Conservation (phyloP, 2,329 filamentous ascomycete species). For the Colletotrichum sp. region DNA sequence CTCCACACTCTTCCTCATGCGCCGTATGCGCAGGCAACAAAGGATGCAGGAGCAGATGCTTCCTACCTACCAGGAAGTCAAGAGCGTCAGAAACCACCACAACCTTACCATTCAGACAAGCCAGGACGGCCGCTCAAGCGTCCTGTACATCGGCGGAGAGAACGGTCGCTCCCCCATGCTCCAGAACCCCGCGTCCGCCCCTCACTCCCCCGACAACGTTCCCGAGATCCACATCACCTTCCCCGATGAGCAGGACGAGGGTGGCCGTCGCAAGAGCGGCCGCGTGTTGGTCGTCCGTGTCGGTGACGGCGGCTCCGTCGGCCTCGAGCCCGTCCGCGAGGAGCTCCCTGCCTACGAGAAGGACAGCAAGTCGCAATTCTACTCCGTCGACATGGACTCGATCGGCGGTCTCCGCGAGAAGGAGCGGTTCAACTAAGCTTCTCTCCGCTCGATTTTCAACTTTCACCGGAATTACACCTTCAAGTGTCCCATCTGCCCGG, state of each 20-base stretch:
- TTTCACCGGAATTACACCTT: not conserved
- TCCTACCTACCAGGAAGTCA: constrained; percentile 72
- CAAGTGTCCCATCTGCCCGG: constrained; percentile 8
- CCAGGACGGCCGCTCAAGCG: constrained; percentile 63
- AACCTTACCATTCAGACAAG: constrained; percentile 64
- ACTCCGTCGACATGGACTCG: constrained; percentile 91
- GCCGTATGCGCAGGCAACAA: constrained; percentile 63
- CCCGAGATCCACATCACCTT: constrained; percentile 99
- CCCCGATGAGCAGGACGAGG: constrained; percentile 90
- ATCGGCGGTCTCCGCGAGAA: constrained; percentile 97
- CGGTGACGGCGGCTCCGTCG: constrained; percentile 83
- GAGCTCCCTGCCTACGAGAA: constrained; percentile 89
- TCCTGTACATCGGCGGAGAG: constrained; percentile 75
- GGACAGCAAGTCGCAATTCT: constrained; percentile 79
- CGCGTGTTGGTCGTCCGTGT: constrained; percentile 91
- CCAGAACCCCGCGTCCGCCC: constrained; percentile 75
- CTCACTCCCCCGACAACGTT: constrained; percentile 80
- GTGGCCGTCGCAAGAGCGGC: constrained; percentile 81
- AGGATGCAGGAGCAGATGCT: constrained; percentile 58
- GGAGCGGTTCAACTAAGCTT: constrained; percentile 48
- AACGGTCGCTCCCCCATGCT: constrained; percentile 75
- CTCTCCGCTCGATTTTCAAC: not conserved
- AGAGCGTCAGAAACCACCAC: constrained; percentile 56
- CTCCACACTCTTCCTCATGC: constrained; percentile 73
- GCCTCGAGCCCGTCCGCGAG: constrained; percentile 84